These are phyloP conservation scores for Handroanthus guayacan DNA, from an alignment of 257 asterid species.

Conservation along the genomic window DNA sequence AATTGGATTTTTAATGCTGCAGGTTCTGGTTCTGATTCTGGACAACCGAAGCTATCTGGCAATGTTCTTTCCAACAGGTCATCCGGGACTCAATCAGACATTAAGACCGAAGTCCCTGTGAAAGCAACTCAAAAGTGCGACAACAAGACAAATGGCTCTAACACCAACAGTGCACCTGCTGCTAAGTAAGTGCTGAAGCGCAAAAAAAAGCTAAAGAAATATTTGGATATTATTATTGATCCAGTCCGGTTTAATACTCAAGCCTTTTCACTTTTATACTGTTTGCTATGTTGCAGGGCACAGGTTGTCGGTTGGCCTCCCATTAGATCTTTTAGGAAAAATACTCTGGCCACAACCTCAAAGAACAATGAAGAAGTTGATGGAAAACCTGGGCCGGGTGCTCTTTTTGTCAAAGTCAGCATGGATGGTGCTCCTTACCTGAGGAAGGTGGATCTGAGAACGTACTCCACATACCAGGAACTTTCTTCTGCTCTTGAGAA, in stretches of 20 bases:
- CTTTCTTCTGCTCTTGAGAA: slow-evolving; percentile 87
- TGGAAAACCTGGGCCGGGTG: slow-evolving; percentile 76
- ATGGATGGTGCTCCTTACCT: slow-evolving; percentile 96
- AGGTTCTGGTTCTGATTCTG: slow-evolving; percentile 55
- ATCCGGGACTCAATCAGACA: slow-evolving; percentile 42
- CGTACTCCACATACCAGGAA: slow-evolving; percentile 69
- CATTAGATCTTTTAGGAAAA: slow-evolving; percentile 79
- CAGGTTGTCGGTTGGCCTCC: slow-evolving; percentile 99
- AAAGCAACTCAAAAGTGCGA: slow-evolving; percentile 51
- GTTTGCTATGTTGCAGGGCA: slow-evolving; percentile 53
- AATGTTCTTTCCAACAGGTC: slow-evolving; percentile 48
- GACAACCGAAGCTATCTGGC: slow-evolving; percentile 51
- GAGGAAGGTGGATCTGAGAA: slow-evolving; percentile 86
- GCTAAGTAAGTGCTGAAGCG: slow-evolving; percentile 64
- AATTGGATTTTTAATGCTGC: slow-evolving; percentile 68
- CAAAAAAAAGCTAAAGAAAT: background rate
- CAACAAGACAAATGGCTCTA: slow-evolving; percentile 52
- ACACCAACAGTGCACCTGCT: slow-evolving; percentile 62
- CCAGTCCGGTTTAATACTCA: background rate
- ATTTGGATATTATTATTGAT: background rate
- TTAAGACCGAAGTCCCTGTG: slow-evolving; percentile 47
- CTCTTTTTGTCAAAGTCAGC: slow-evolving; percentile 86
- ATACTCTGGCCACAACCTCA: slow-evolving; percentile 68
- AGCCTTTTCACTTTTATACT: slow-evolving; percentile 28
- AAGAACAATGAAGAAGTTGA: slow-evolving; percentile 77